Conservation (phyloP, 1,284 basidiomycete genomes). For the Trichosporon inkin region DNA sequence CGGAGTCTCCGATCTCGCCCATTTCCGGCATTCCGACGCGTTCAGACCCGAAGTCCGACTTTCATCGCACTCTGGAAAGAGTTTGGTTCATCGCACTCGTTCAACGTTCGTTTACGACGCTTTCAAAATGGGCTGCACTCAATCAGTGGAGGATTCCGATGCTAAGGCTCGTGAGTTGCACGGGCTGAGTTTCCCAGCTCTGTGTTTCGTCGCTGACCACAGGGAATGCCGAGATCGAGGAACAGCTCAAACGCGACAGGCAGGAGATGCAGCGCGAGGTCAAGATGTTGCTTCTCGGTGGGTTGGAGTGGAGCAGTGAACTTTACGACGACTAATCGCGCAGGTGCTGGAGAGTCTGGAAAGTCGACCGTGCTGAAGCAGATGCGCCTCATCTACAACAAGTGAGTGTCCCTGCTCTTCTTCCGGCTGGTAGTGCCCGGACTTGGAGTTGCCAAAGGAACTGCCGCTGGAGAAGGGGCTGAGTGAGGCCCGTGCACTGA, state of each 20-base stretch:
- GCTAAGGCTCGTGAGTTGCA: conserved; percentile 48
- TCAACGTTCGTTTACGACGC: neutral
- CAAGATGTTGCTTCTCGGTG: conserved; percentile 68
- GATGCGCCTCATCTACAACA: conserved; percentile 88
- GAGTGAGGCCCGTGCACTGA: conserved; percentile 9
- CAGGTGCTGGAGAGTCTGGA: conserved; percentile 75
- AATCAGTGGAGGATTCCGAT: conserved; percentile 50
- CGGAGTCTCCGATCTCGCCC: too few species aligned
- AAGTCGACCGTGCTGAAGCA: conserved; percentile 91
- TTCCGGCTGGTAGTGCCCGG: neutral
- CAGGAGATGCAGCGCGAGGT: conserved; percentile 92
- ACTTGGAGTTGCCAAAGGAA: neutral
- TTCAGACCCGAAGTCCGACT: too few species aligned
- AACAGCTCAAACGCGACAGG: conserved; percentile 86
- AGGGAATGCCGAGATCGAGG: conserved; percentile 89
- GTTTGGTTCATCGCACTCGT: neutral
- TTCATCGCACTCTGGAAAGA: neutral
- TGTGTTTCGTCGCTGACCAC: conserved; percentile 10
- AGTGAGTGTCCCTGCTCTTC: conserved; percentile 31
- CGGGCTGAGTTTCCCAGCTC: neutral
- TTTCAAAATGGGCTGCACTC: conserved; percentile 51
- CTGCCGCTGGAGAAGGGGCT: neutral
- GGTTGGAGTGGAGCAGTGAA: neutral
- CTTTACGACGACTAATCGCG: neutral
- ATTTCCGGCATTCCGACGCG: too few species aligned